Evolutionary conservation across 1,139 yeast genomes (phyloP).

Genomic region (Pichia sp.): DNA sequence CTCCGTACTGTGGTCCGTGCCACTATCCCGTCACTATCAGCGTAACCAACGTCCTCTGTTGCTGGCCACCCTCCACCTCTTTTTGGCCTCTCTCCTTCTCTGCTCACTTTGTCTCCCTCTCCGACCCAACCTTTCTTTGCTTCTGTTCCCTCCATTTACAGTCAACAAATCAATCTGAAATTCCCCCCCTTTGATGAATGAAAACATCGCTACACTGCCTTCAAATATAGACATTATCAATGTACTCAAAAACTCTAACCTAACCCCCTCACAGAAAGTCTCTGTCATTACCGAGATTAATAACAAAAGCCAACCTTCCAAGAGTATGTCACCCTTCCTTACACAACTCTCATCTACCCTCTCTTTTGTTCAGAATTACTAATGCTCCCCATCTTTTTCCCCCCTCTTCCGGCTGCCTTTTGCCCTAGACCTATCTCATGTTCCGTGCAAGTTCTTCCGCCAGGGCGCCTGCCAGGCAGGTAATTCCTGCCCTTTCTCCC

Average conservation of each 20-base stretch:
- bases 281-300: slow-evolving; percentile 22
- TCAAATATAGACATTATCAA: slow-evolving; percentile 20
- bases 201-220: slow-evolving; percentile 1
- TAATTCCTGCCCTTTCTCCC: slow-evolving; percentile 84
- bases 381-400: neutral
- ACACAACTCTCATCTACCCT: neutral
- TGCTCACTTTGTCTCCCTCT: neutral
- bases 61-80: neutral
- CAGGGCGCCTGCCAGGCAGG: slow-evolving; percentile 98
- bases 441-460: slow-evolving; percentile 87
- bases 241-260: slow-evolving; percentile 20
- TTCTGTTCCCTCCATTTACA: too few species aligned
- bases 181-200: slow-evolving; percentile 4
- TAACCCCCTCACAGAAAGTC: slow-evolving; percentile 23
- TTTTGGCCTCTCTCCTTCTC: neutral
- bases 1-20: neutral
- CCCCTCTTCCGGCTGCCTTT: neutral
- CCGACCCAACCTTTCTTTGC: neutral
- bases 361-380: neutral
- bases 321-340: slow-evolving; percentile 23
- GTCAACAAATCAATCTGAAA: neutral
- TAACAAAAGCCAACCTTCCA: slow-evolving; percentile 27
- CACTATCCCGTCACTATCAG: neutral
- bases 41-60: neutral
- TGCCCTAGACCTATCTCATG: slow-evolving; percentile 61